Evolutionary conservation across 805 yeast genomes (phyloP), one percentile per base, ranked within the genome.

Genomic region (Candida yuanshanica): DNA sequence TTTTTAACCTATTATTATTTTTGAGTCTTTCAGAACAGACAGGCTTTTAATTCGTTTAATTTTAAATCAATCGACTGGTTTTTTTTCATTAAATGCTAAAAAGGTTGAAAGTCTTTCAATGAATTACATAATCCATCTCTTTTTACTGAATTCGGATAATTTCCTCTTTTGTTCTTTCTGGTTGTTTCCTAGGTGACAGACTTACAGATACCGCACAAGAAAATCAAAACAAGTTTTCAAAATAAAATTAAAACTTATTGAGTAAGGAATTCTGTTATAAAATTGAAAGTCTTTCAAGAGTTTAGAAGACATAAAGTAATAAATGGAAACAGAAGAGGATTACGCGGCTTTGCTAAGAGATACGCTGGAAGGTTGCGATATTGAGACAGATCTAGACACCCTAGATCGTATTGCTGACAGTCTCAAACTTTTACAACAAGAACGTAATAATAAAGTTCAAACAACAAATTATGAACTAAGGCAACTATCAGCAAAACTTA

Each of bases 361-460:
- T 23, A 66, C 77, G 1, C 61, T 67, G 4, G 75, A 70, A 31
- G 68, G 67, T n/a, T 70, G 73, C 39, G 76, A 75, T 43, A 68
- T 75, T 6, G 72, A 72, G 47, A 72, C 75, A 1, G 82, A 77
- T 46, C 49, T 76, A 29, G 62, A 62, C 21, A 66, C 72, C 2
- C 52, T 76, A 2, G 70, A 70, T 35, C 55, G 73, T 27, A 70
- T 74, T 16, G 66, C 68, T 9, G 70, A 63, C 12, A 60, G 65
- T 37, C 52, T 70, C 13, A 43, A 48, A 14, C 44, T 59, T 20
- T 54, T 72, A 11, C 46, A 59, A 18, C 42, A 46, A 10, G 53
- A 53, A 17, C 58, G 76, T 36, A 55, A 51, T 10, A 58, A 56
- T 21, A 49, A 59, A 20, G 40, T 56, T 12, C 41, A 43, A 3